A percentile compares a stretch with the other conserved stretches of the same genome.
Conservation (phyloP, 2,329 filamentous ascomycete genomes). For the Akanthomyces muscarius region DNA sequence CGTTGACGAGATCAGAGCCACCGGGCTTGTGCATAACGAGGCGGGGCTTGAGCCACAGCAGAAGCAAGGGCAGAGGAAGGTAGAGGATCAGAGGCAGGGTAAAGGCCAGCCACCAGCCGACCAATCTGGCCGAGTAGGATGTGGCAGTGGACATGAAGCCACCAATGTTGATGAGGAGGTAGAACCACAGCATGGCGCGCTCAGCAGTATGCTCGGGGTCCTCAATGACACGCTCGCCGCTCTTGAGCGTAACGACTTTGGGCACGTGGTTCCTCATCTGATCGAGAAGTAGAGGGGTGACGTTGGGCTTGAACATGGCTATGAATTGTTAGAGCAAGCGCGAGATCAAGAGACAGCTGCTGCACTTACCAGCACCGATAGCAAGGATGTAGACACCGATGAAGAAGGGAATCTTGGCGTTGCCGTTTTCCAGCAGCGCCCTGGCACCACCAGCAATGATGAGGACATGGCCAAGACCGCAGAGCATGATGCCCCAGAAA, state of each 20-base stretch:
- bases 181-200: constrained; percentile 64
- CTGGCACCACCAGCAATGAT: constrained; percentile 57
- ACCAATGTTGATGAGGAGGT: constrained; percentile 52
- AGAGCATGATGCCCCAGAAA: constrained; percentile 62
- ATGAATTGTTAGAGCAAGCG: not conserved
- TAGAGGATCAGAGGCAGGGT: constrained; percentile 49
- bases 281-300: constrained; percentile 64
- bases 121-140: constrained; percentile 49
- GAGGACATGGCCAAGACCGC: constrained; percentile 65
- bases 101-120: constrained; percentile 48
- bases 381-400: constrained; percentile 54
- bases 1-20: constrained; percentile 62
- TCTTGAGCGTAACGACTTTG: constrained; percentile 33
- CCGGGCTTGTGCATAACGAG: constrained; percentile 56
- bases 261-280: constrained; percentile 55
- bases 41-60: constrained; percentile 52
- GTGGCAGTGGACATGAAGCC: constrained; percentile 50
- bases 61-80: constrained; percentile 53
- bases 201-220: constrained; percentile 62
- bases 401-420: constrained; percentile 52
- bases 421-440: constrained; percentile 40
- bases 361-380: constrained; percentile 48
- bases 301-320: constrained; percentile 68
- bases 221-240: constrained; percentile 63
- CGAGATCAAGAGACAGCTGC: no score